Evolutionary conservation across 768 basidiomycete species (phyloP).

Genomic region (Daedaleopsis nitida): DNA sequence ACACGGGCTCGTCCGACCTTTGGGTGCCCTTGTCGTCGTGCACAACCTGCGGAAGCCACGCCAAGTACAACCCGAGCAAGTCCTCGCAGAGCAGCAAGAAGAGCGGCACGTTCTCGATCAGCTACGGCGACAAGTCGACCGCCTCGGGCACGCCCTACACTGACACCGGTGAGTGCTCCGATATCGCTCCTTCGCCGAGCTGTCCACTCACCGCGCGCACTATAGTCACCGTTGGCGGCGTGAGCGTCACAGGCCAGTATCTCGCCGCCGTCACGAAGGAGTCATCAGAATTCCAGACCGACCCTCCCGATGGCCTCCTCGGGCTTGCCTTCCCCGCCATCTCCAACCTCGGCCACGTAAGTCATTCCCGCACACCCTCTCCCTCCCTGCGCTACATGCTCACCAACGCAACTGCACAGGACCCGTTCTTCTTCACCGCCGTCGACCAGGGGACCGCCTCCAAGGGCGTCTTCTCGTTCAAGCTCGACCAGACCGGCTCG

Average conservation of each 20-base stretch:
- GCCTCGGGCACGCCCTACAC: constrained; percentile 18
- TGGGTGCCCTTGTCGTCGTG: constrained; percentile 15
- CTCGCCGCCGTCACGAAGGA: constrained; percentile 47
- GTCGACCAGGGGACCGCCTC: constrained; percentile 35
- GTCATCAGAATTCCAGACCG: constrained; percentile 31
- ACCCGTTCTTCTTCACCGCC: constrained; percentile 42
- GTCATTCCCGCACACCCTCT: not conserved
- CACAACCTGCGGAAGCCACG: constrained; percentile 12
- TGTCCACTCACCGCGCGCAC: not conserved
- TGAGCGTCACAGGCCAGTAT: constrained; percentile 40
- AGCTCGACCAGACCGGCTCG: constrained; percentile 43
- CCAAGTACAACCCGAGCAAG: constrained; percentile 14
- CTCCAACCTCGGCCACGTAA: constrained; percentile 18
- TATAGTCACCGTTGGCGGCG: constrained; percentile 20
- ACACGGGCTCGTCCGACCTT: constrained; percentile 43
- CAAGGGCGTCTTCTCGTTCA: constrained; percentile 48
- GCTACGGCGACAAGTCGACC: constrained; percentile 21
- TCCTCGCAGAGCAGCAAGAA: constrained; percentile 17
- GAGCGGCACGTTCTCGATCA: constrained; percentile 21
- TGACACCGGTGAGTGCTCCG: constrained; percentile 17
- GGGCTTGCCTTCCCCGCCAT: constrained; percentile 37
- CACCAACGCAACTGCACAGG: constrained; percentile 20
- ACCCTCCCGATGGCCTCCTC: constrained; percentile 43
- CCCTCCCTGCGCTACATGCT: not conserved
- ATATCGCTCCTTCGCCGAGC: no score